These are phyloP conservation scores for Ilex asprella DNA, from an alignment of 257 asterid species.

Conservation along the genomic window DNA sequence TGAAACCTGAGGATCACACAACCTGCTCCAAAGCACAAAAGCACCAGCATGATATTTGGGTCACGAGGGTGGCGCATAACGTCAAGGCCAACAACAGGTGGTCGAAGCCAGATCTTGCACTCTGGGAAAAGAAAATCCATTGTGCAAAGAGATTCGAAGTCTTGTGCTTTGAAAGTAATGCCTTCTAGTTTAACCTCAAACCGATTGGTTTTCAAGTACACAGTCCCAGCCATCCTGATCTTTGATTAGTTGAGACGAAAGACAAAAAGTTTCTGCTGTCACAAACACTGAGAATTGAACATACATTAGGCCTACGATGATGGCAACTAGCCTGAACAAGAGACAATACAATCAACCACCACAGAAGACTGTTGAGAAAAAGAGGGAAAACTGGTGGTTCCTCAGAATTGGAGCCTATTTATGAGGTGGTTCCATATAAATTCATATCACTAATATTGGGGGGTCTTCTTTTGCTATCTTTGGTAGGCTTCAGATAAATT, in stretches of 20 bases:
- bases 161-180: conserved; percentile 64
- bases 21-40: conserved; percentile 72
- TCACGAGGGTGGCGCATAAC: conserved; percentile 87
- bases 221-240: conserved; percentile 53
- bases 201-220: conserved; percentile 57
- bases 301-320: too few relatives aligned
- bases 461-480: too few relatives aligned
- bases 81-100: conserved; percentile 75
- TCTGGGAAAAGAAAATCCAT: conserved; percentile 73
- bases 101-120: conserved; percentile 52
- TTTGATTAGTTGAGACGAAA: neutral
- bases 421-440: conserved; percentile 1
- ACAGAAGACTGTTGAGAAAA: neutral
- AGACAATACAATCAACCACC: neutral
- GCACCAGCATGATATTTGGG: conserved; percentile 40
- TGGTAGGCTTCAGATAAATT: too few relatives aligned
- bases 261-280: too few relatives aligned
- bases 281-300: too few relatives aligned
- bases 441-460: neutral
- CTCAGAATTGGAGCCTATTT: conserved; percentile 5
- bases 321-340: too few relatives aligned
- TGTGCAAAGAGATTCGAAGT: conserved; percentile 55
- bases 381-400: conserved; percentile 2
- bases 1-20: conserved; percentile 58
- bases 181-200: conserved; percentile 91